Percentiles rank a stretch among this genome's conserved stretches.
These are phyloP conservation scores for Beauveria bassiana DNA, from an alignment of 2,329 filamentous ascomycete species.

Conservation along the genomic window DNA sequence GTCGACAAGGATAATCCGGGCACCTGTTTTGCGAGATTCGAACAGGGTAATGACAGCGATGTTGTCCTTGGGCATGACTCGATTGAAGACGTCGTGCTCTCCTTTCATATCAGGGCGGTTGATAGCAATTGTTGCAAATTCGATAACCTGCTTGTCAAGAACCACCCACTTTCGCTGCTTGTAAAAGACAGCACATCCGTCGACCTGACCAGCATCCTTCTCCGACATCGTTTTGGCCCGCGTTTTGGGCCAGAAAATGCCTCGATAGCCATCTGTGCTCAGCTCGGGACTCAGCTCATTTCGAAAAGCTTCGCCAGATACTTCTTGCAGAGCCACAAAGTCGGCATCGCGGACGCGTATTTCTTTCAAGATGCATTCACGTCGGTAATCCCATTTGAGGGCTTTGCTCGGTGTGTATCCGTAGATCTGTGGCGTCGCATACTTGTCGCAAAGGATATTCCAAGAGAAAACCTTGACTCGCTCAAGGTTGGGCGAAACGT, in stretches of 20 bases:
- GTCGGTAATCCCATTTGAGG: constrained; percentile 80
- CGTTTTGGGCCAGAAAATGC: constrained; percentile 85
- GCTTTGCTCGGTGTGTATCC: constrained; percentile 82
- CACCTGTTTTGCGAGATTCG: constrained; percentile 85
- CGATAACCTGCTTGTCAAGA: constrained; percentile 88
- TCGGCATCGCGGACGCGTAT: constrained; percentile 74
- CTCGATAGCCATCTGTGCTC: constrained; percentile 83
- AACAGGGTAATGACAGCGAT: constrained; percentile 89
- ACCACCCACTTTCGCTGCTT: constrained; percentile 91
- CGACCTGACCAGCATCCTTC: constrained; percentile 80
- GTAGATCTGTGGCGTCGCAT: constrained; percentile 76
- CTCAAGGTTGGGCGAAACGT: constrained; percentile 51
- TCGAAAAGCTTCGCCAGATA: constrained; percentile 85
- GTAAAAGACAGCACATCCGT: constrained; percentile 95
- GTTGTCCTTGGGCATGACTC: constrained; percentile 96
- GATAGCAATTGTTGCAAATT: constrained; percentile 87
- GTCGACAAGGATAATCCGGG: constrained; percentile 86
- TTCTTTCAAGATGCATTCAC: constrained; percentile 75
- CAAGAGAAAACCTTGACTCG: constrained; percentile 82
- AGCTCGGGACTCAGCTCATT: constrained; percentile 85
- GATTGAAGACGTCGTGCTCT: constrained; percentile 95
- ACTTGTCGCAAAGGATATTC: constrained; percentile 94
- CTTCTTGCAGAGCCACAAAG: constrained; percentile 87
- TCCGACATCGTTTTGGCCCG: constrained; percentile 88
- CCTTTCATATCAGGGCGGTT: constrained; percentile 95